Evolutionary conservation across 805 yeast species (phyloP).

Genomic region (Schizosaccharomyces osmophilus): DNA sequence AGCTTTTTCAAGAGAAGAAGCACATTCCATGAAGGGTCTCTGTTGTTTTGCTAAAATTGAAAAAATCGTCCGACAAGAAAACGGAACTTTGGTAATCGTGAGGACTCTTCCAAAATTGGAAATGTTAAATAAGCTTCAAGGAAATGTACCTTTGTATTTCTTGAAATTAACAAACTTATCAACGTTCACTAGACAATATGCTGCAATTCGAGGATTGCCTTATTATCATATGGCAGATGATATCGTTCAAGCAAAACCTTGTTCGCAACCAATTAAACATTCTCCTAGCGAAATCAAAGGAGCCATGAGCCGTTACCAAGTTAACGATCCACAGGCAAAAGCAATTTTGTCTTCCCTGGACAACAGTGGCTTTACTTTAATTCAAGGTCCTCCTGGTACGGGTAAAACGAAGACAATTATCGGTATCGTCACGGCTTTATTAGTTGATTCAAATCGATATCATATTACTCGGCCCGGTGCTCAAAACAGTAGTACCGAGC

Average conservation of each 20-base stretch:
- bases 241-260: constrained; percentile 43
- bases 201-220: constrained; percentile 56
- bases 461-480: constrained; percentile 9
- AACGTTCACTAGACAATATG: constrained; percentile 78
- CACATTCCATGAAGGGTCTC: constrained; percentile 7
- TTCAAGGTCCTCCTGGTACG: constrained; percentile 92
- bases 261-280: not conserved
- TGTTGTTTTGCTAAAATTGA: constrained; percentile 63
- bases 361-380: constrained; percentile 56
- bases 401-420: constrained; percentile 94
- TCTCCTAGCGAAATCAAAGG: constrained; percentile 14
- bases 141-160: constrained; percentile 38
- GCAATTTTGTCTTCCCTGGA: constrained; percentile 58
- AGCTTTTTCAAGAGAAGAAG: not conserved
- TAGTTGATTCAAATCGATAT: constrained; percentile 11
- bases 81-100: constrained; percentile 49
- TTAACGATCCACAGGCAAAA: constrained; percentile 72
- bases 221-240: constrained; percentile 54
- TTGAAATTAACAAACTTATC: constrained; percentile 59
- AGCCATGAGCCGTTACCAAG: constrained; percentile 23
- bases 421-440: constrained; percentile 62
- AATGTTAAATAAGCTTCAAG: constrained; percentile 31
- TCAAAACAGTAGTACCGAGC: constrained; percentile 4
- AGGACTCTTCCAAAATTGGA: constrained; percentile 29
- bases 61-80: constrained; percentile 34